Percentiles rank a stretch among this genome's conserved stretches.
Evolutionary conservation across 2,329 filamentous ascomycete genomes (phyloP).

Genomic region (Neonectria ditissima): DNA sequence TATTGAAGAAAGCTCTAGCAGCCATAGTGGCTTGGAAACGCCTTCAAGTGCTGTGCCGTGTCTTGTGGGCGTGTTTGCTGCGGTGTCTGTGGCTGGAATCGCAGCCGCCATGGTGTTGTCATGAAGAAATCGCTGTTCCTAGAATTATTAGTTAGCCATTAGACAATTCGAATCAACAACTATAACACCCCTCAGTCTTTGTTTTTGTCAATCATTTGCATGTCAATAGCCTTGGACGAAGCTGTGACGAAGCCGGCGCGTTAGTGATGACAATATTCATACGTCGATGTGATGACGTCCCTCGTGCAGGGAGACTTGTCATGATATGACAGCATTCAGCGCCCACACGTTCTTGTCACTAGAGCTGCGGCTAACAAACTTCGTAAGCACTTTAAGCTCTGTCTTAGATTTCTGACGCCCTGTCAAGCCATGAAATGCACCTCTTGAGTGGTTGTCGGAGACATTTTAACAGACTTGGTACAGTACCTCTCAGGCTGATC

Average conservation of each 20-base stretch:
- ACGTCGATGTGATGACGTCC: neutral
- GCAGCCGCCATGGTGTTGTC: neutral
- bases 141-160: neutral
- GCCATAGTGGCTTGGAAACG: neutral
- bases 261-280: neutral
- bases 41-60: slow-evolving; percentile 12
- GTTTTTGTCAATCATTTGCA: neutral
- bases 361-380: neutral
- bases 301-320: neutral
- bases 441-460: neutral
- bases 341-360: neutral
- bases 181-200: neutral
- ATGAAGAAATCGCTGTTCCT: neutral
- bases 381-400: neutral
- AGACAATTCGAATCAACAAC: neutral
- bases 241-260: neutral
- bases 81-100: slow-evolving; percentile 13
- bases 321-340: neutral
- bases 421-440: neutral
- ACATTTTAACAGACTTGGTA: neutral
- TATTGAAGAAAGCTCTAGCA: neutral
- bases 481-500: neutral
- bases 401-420: neutral
- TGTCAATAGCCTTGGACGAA: neutral
- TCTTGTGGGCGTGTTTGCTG: neutral